Base-by-base conservation (phyloP, 129 eudicot species). In the Kitagawia praeruptora region DNA sequence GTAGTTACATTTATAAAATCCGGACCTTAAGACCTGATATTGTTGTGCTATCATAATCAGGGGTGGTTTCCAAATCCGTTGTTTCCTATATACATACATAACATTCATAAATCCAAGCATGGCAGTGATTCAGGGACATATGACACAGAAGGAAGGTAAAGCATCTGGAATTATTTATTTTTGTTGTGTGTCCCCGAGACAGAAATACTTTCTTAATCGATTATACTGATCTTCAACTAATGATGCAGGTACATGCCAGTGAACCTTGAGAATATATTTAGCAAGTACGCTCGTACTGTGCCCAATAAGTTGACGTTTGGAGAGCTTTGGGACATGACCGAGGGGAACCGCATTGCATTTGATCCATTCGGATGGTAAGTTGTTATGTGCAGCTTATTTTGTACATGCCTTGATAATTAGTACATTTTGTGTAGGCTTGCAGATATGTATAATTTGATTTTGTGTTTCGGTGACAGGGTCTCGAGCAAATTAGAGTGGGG, bases 291-390 rank as follows among this genome's bases (percentile, higher is more conserved):
- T 18, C 82, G 87, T 15, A 88, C 91, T 0, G 40, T n/a, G 19
- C 91, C 87, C 7, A 87, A 91, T 75, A 88, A 88, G 80, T 73
- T 88, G 74, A 81, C 91, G 1, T 80, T 86, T 47, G 81, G 83
- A 78, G 93, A 91, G 85, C 41, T 91, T 19, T 88, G 89, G 90
- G 70, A 80, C 77, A 88, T 91, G 93, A 91, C 96, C 0, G 89
- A 90, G 75, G 87, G 88, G 31, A 87, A 87, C 37, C 81, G 85
- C 5, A 74, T 58, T 0, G 80, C 89, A 18, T 48, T 81, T 47
- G 93, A 88, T 74, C 5, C 79, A 9, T 79, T 91, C 21, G 91
- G 93, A 77, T 85, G 96, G 93, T 86, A 70, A 45, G 84, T 83
- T 23, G 21, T 34, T 34, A 70, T 1, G n/a, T 12, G 19, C 38